Evolutionary conservation across 768 basidiomycete genomes (phyloP), one percentile per base, ranked within the genome.

Genomic region (Asterophora parasitica): DNA sequence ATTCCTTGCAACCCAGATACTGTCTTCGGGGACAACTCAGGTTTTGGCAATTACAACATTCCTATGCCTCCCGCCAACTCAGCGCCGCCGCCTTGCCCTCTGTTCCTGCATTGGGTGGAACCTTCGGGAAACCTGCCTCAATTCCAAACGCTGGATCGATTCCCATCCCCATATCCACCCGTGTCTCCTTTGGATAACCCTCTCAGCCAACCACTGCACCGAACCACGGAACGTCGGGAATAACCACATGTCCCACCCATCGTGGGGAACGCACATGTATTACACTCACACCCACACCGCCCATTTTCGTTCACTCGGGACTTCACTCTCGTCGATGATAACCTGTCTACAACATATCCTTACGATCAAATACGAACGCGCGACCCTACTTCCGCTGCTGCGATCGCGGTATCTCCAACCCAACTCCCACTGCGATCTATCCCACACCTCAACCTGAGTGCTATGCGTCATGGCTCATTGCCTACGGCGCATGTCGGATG

Each of bases 381-480:
- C 20, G 7, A 42, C 31, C 34, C 36, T 9, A 17, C 15, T 28
- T 48, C 11, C 33, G 17, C 19, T 2, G 13, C 10, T 8, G 19
- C n/a, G 19, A 13, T 20, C 35, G 16, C 23, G 30, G 4, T 37
- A n/a, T 42, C 35, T 45, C 37, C 42, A 23, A 36, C 42, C 19
- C 41, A 47, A 5, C 28, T 42, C 0, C 10, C 46, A n/a, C 35
- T 27, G 20, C 39, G 48, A 30, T 33, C 49, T n/a, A 31, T 52
- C 16, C 44, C 58, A 34, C 55, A 45, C 41, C 46, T 58, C n/a
- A 55, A 55, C 42, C n/a, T n/a, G n/a, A 48, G 31, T 28, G 44
- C 54, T 8, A 51, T 58, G 40, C 52, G 54, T 16, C 44, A 52
- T 17, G 55, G 57, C 6, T 56, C 53, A 13, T 56, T 42, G 39